Evolutionary conservation across 345 rosid genomes (phyloP), one percentile per base, ranked within the genome.

Genomic region (Populus nigra): DNA sequence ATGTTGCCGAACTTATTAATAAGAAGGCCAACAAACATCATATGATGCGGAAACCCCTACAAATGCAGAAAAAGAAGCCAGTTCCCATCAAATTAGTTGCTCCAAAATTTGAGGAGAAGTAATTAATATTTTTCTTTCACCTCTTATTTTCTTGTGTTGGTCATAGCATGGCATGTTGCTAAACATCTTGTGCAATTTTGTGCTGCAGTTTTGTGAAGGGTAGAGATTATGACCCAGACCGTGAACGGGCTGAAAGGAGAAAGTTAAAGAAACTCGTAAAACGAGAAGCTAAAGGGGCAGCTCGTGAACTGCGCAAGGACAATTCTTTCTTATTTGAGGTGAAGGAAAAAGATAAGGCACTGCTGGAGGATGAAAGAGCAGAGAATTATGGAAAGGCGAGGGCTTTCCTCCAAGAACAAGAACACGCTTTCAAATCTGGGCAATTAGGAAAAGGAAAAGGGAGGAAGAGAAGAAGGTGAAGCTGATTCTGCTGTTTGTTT

Each of bases 371-470:
- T 82, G 99, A 93, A 85, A 91, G 87, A 71, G 80, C 86, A 8
- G 98, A 91, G 85, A 89, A 86, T 55, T 88, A 87, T 39, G 97
- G 97, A n/a, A 83, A 83, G 82, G 88, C 88, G 22, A 80, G 77
- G 65, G 96, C 98, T 71, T 93, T 92, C 81, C 93, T 96, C 69
- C 98, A 96, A 86, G 99, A 96, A 61, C 97, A 96, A 80, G 94
- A 92, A 76, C 89, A 88, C 83, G 98, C 92, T 69, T 88, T 82
- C 81, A 96, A 90, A 83, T 92, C 98, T 59, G 99, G 97, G 62
- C 98, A 91, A 71, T 82, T 93, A 55, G 97, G 98, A 31, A 89
- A 90, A 83, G 94, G 98, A 31, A 89, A 90, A 84, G 94, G 98
- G 78, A 77, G 85, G 73, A 88, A 87, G 87, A 86, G 91, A 80